Percentiles rank a stretch among this genome's conserved stretches.
Conservation (phyloP, 83 land plant species). For the Diphasiastrum complanatum region DNA sequence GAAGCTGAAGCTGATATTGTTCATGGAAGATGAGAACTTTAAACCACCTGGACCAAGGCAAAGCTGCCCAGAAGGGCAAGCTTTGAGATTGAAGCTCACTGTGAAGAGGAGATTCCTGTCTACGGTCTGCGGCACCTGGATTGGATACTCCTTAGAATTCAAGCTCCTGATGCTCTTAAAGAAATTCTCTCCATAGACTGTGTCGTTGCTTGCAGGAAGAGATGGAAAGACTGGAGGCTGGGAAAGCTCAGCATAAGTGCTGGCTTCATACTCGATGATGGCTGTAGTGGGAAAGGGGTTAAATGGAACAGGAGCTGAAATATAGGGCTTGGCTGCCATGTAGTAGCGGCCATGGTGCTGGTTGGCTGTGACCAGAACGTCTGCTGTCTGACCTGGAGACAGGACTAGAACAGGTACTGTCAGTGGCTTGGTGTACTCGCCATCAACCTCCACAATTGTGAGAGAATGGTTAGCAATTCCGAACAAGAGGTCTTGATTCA, state of each 20-base stretch:
- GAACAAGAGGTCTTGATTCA: too few relatives aligned
- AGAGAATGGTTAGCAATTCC: too few relatives aligned
- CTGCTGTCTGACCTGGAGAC: too few relatives aligned
- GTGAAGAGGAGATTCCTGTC: slow-evolving; percentile 5
- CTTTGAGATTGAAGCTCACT: not conserved
- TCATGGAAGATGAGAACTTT: not conserved
- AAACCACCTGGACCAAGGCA: not conserved
- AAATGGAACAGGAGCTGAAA: not conserved
- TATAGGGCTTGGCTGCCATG: too few relatives aligned
- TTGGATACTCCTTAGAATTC: too few relatives aligned
- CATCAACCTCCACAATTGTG: too few relatives aligned
- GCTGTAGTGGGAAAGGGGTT: not conserved
- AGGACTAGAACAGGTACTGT: too few relatives aligned
- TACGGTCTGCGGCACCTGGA: slow-evolving; percentile 4
- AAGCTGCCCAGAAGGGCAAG: not conserved
- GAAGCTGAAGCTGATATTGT: slow-evolving; percentile 1
- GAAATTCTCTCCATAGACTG: not conserved
- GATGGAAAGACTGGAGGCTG: not conserved
- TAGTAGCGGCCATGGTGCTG: too few relatives aligned
- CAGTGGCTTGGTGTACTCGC: too few relatives aligned
- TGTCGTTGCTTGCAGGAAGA: slow-evolving; percentile 3
- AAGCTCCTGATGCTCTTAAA: not conserved
- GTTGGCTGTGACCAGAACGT: too few relatives aligned
- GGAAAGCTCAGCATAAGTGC: not conserved
- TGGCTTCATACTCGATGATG: not conserved